Conservation (phyloP, 2,329 filamentous ascomycete genomes). For the Hyphodiscus sp. region DNA sequence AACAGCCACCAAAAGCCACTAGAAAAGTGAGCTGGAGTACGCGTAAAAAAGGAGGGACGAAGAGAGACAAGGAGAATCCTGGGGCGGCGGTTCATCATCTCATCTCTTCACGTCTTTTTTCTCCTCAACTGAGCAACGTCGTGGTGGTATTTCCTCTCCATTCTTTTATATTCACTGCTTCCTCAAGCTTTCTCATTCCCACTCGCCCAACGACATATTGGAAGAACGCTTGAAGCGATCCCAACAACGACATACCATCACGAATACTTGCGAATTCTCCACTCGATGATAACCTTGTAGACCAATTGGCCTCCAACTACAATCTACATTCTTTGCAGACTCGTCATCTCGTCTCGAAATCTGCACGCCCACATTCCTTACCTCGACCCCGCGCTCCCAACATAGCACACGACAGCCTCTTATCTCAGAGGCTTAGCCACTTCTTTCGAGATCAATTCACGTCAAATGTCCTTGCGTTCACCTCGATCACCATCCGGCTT, state of each 20-base stretch:
- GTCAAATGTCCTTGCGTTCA: constrained; percentile 24
- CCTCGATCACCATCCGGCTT: constrained; percentile 22
- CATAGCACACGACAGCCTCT: neutral
- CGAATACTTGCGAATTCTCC: neutral
- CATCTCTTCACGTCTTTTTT: too few relatives aligned
- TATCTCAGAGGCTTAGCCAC: neutral
- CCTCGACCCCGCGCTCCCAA: constrained; percentile 4
- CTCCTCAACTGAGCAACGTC: too few relatives aligned
- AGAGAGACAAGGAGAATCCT: neutral
- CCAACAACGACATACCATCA: neutral
- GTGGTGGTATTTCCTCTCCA: neutral
- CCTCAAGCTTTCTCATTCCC: neutral
- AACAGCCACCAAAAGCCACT: too few relatives aligned
- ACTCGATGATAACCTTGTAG: too few relatives aligned
- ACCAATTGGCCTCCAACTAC: neutral
- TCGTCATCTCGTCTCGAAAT: neutral
- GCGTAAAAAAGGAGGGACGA: neutral
- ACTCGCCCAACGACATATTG: neutral
- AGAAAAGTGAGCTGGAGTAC: neutral
- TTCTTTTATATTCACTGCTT: constrained; percentile 1
- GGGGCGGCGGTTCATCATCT: too few relatives aligned
- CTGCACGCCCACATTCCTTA: neutral
- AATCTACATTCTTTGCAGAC: neutral
- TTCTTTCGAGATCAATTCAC: neutral
- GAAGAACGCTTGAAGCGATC: constrained; percentile 15